Evolutionary conservation across 2,329 filamentous ascomycete species (phyloP).

Genomic region (Tolypocladium guangdongense): DNA sequence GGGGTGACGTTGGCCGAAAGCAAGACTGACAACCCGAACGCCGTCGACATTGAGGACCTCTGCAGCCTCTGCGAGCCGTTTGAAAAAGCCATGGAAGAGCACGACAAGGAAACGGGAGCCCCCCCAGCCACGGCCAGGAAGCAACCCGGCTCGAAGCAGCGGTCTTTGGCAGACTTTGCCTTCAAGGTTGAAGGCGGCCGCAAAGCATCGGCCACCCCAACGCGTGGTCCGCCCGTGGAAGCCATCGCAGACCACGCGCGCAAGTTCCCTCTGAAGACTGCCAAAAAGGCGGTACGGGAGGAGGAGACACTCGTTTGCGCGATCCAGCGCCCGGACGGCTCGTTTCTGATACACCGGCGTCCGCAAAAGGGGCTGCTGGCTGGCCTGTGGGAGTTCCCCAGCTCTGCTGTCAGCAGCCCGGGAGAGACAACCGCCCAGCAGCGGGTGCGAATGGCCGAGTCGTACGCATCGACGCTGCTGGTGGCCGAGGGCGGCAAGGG

Average conservation of each 20-base stretch:
- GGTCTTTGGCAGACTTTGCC: slow-evolving; percentile 24
- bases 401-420: slow-evolving; percentile 20
- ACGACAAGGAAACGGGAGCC: slow-evolving; percentile 8
- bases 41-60: slow-evolving; percentile 37
- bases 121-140: slow-evolving; percentile 2
- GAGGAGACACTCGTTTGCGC: slow-evolving; percentile 44
- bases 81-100: slow-evolving; percentile 21
- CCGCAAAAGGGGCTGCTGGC: slow-evolving; percentile 44
- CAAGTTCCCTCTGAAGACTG: slow-evolving; percentile 38
- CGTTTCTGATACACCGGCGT: slow-evolving; percentile 37
- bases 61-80: slow-evolving; percentile 38
- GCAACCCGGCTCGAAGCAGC: slow-evolving; percentile 15
- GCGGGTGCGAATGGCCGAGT: slow-evolving; percentile 25
- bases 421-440: slow-evolving; percentile 12
- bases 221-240: slow-evolving; percentile 7
- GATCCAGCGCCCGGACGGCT: slow-evolving; percentile 31
- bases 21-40: slow-evolving; percentile 1
- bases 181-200: slow-evolving; percentile 13
- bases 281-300: slow-evolving; percentile 40
- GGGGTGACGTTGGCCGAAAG: slow-evolving; percentile 23
- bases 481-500: neutral
- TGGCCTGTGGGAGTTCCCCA: slow-evolving; percentile 46
- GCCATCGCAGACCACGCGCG: slow-evolving; percentile 32
- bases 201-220: neutral
- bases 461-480: slow-evolving; percentile 20